Base-by-base conservation (phyloP, 768 basidiomycete genomes). In the Mycena alexandri region DNA sequence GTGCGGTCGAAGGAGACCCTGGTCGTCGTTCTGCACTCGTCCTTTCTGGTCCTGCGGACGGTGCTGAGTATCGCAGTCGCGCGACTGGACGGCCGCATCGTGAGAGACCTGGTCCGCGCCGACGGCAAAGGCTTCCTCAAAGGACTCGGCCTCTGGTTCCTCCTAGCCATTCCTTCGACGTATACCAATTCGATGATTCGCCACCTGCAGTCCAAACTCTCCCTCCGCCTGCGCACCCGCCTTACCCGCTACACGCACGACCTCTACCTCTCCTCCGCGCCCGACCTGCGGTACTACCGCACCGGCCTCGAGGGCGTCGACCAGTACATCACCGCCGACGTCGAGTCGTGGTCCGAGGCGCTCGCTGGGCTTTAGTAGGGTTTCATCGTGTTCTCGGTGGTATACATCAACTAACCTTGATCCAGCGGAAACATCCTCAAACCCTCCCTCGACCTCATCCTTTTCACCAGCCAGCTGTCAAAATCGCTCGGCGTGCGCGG, bases 131-230 rank as follows among this genome's bases (percentile, higher is more conserved):
- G 94, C 0, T 98, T 98, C 75, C 71, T 94, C 19, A 86, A 82
- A 59, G 96, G 96, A 1, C 79, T 99, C 1, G 91, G 83, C 0
- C 82, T 94, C 61, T 99, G 97, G 97, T 98, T 96, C 74, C 81
- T 89, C 12, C 84, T 99, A 12, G 95, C 96, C 2, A 85, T 99
- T 25, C 97, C 97, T 0, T 95, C 93, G 75, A 95, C 95, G 22
- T 96, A 95, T 76, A 99, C 97, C 0, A 99, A 99, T 75, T 91
- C 94, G 2, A 95, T 98, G 94, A 93, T 98, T 66, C 90, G 92
- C 7, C 92, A 95, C 75, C 83, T 98, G 1, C 96, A 98, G 79
- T 88, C 92, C 5, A 93, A 93, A 61, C 86, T 99, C 3, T 89
- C 95, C 0, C 85, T 97, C 3, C 85, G 89, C 4, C 85, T 98